Evolutionary conservation across 495 filamentous ascomycete genomes (phyloP), one percentile per base, ranked within the genome.

Genomic region (Penicillium cinerascens): DNA sequence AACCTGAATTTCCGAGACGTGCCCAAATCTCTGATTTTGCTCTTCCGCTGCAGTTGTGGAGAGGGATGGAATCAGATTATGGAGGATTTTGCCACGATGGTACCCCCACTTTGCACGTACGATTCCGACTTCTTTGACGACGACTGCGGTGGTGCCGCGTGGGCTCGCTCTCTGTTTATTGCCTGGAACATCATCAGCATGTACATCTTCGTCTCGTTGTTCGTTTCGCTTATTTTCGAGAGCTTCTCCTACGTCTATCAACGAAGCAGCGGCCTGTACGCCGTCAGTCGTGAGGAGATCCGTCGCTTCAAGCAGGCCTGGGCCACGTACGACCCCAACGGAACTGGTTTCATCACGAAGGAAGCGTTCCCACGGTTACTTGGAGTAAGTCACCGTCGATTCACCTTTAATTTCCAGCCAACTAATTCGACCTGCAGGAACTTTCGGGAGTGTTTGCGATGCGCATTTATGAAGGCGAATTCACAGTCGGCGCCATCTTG

Each of bases 181-280:
- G 80, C 87, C 10, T 99, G 93, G 93, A 99, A 99, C 74, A 90
- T 99, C 60, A 80, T 97, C 66, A 97, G 92, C 86, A 97, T 99
- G 93, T 99, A 97, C 71, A 93, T 99, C 68, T 99, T 99, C 60
- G 92, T 97, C 60, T 96, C 88, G 64, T 78, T 99, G 71, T 99
- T 99, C 67, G 91, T 97, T 50, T 99, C 93, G 37, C 83, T 99
- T 60, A 99, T 99, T 58, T 99, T 91, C 69, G 93, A 99, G 75
- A 97, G 92, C 73, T 99, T 99, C 75, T 95, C 89, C 67, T 99
- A 99, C 67, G 93, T 99, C 59, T 99, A 97, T 65, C 93, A 99
- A 71, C 82, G 91, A 51, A 96, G 90, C 54, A 96, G 89, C 64
- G 76, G 76, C 26, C 66, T 77, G 21, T 91, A 90, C 29, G 83